phyloP scores from a whole-genome alignment of 495 filamentous ascomycete species.

The Choiromyces venosus region DNA sequence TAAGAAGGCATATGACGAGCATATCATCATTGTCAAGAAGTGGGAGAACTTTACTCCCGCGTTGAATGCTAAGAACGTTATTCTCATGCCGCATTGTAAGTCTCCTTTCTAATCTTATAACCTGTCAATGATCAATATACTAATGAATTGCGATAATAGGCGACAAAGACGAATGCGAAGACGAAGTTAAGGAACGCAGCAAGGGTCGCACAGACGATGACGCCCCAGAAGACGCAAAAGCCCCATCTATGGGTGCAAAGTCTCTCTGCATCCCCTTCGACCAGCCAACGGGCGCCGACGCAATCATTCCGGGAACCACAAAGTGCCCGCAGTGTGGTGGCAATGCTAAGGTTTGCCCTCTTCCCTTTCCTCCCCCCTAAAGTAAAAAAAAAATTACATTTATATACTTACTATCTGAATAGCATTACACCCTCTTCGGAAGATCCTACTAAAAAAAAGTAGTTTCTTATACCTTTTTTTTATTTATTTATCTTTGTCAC shows the following conservation, averaged over 20 bases:
- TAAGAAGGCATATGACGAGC: conserved; percentile 64
- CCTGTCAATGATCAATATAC: background rate
- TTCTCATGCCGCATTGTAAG: conserved; percentile 80
- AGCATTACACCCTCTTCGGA: conserved; percentile 42
- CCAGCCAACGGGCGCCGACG: conserved; percentile 64
- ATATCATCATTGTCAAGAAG: conserved; percentile 71
- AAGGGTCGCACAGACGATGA: conserved; percentile 65
- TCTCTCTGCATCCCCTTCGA: conserved; percentile 95
- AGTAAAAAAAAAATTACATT: background rate
- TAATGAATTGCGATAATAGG: conserved; percentile 17
- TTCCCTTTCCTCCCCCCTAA: background rate
- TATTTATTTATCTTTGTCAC: background rate
- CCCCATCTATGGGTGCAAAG: conserved; percentile 95
- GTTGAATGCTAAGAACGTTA: conserved; percentile 84
- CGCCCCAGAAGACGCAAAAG: conserved; percentile 66
- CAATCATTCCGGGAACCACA: conserved; percentile 66
- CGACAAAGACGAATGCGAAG: conserved; percentile 69
- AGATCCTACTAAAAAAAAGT: conserved; percentile 40
- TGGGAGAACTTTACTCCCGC: conserved; percentile 87
- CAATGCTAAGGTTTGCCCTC: conserved; percentile 38
- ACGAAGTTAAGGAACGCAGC: conserved; percentile 85
- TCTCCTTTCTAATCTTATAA: background rate
- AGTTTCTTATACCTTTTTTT: background rate
- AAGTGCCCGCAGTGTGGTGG: conserved; percentile 78
- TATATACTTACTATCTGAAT: conserved; percentile 12